Evolutionary conservation across 345 rosid species (phyloP).

Genomic region (Erucastrum elatum): DNA sequence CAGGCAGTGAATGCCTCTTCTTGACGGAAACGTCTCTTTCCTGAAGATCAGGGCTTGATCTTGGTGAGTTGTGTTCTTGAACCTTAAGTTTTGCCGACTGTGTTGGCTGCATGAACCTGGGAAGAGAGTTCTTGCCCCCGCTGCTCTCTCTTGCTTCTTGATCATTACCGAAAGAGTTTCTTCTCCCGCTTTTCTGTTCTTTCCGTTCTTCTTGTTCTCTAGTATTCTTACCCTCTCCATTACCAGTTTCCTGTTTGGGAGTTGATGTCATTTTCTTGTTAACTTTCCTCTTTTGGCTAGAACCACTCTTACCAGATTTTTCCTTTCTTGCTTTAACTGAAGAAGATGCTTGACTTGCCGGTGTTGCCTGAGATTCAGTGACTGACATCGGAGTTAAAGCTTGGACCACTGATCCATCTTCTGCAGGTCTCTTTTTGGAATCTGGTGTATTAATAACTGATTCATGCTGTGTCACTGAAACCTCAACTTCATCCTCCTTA

Average conservation of each 20-base stretch:
- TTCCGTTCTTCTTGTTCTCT: conserved; percentile 54
- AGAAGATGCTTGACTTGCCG: conserved; percentile 67
- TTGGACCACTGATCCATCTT: conserved; percentile 33
- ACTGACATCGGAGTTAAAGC: conserved; percentile 62
- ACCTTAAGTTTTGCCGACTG: conserved; percentile 92
- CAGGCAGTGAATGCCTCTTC: conserved; percentile 93
- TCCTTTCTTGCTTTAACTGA: conserved; percentile 55
- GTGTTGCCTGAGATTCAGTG: conserved; percentile 82
- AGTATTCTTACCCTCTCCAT: conserved; percentile 31
- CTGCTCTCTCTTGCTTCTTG: conserved; percentile 77
- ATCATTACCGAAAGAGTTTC: conserved; percentile 66
- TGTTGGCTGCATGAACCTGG: conserved; percentile 97
- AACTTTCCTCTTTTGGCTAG: conserved; percentile 59
- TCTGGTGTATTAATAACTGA: conserved; percentile 45
- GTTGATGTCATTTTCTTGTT: conserved; percentile 62
- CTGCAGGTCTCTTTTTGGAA: conserved; percentile 46
- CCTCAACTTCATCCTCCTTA: conserved; percentile 43
- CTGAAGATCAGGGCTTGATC: conserved; percentile 89
- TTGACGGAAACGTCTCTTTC: conserved; percentile 67
- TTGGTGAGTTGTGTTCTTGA: conserved; percentile 76
- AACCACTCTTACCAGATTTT: conserved; percentile 53
- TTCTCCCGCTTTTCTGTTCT: conserved; percentile 66
- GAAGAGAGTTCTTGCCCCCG: conserved; percentile 67
- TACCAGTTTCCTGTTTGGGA: conserved; percentile 55
- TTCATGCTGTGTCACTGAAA: conserved; percentile 37